phyloP scores from a whole-genome alignment of 495 filamentous ascomycete genomes.

The Penicillium canescens region DNA sequence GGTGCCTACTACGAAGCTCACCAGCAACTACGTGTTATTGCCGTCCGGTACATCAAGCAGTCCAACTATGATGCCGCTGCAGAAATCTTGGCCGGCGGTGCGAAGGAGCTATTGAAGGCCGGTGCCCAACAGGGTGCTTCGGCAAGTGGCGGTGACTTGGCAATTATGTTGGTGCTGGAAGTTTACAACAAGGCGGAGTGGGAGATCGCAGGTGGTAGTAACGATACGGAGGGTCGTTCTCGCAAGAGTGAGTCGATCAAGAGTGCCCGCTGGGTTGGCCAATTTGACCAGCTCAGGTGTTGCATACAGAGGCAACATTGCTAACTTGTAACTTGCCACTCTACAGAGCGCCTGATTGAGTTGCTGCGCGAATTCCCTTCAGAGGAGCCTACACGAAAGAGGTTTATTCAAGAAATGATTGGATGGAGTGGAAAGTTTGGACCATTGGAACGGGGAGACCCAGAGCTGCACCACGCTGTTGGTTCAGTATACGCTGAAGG shows the following conservation, averaged over 20 bases:
- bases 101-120: conserved; percentile 79
- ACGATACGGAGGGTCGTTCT: conserved; percentile 38
- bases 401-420: conserved; percentile 85
- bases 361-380: conserved; percentile 76
- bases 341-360: conserved; percentile 54
- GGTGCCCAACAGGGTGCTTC: conserved; percentile 68
- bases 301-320: background rate
- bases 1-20: conserved; percentile 97
- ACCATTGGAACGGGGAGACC: conserved; percentile 88
- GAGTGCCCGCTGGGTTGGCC: background rate
- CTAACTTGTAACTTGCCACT: background rate
- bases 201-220: conserved; percentile 62
- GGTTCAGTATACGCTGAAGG: conserved; percentile 85
- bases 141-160: conserved; percentile 88
- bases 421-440: conserved; percentile 84
- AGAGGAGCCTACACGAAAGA: conserved; percentile 86
- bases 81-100: conserved; percentile 82
- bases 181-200: conserved; percentile 83
- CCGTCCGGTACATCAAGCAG: conserved; percentile 85
- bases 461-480: conserved; percentile 91
- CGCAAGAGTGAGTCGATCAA: conserved; percentile 42
- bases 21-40: conserved; percentile 93
- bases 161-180: conserved; percentile 78
- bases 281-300: background rate
- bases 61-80: conserved; percentile 80